phyloP scores from a whole-genome alignment of 75 land plant genomes.

The Isoetes taiwanensis region DNA sequence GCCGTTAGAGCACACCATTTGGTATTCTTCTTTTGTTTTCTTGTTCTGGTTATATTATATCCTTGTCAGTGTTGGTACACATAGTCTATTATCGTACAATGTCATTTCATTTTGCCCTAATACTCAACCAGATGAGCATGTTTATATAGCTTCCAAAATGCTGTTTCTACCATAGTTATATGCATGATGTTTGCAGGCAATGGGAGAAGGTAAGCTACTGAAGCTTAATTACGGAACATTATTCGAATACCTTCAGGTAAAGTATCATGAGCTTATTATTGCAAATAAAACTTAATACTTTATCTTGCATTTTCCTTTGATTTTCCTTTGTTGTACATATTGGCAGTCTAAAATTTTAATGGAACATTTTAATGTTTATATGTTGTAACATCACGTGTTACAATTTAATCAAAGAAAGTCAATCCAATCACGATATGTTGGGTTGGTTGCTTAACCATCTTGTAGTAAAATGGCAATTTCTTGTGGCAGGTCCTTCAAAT shows the following conservation, averaged over 20 bases:
- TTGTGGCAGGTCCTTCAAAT: slow-evolving; percentile 47
- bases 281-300: not conserved
- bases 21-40: not conserved
- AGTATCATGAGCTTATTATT: not conserved
- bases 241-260: slow-evolving; percentile 91
- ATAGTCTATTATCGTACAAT: not conserved
- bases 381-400: not conserved
- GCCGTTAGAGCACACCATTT: slow-evolving; percentile 14
- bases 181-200: slow-evolving; percentile 37
- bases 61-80: not conserved
- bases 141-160: not conserved
- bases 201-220: slow-evolving; percentile 35
- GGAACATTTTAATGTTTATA: not conserved
- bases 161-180: not conserved
- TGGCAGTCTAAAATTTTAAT: not conserved
- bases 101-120: not conserved
- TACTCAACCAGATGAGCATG: not conserved
- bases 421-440: not conserved
- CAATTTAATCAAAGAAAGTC: not conserved
- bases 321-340: not conserved
- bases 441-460: not conserved
- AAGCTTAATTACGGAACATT: slow-evolving; percentile 69
- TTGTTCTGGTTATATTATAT: not conserved
- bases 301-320: not conserved
- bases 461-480: not conserved